These are phyloP conservation scores for Ustilago cynodontis DNA, from an alignment of 1,284 basidiomycete species.

Conservation along the genomic window DNA sequence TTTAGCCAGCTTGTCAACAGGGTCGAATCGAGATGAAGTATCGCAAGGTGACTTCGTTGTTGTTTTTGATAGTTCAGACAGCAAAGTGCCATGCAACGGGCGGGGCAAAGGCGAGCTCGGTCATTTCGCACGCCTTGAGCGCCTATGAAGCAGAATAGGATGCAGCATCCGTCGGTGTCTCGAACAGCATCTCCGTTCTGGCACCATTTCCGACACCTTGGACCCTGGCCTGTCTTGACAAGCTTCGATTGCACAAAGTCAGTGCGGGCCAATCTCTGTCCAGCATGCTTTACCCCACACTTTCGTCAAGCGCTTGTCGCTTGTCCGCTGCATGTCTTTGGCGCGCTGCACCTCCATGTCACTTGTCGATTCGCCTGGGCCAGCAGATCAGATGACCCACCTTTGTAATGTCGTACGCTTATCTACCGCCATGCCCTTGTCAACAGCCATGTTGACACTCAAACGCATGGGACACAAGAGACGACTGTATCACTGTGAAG, in stretches of 20 bases:
- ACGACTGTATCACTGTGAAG: neutral
- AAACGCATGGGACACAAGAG: neutral
- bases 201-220: conserved; percentile 1
- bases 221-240: conserved; percentile 2
- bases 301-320: conserved; percentile 15
- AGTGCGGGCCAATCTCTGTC: conserved; percentile 5
- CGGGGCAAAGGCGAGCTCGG: too few species aligned
- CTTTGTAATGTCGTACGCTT: neutral
- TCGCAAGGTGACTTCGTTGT: too few species aligned
- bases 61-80: too few species aligned
- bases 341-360: conserved; percentile 5
- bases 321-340: conserved; percentile 1
- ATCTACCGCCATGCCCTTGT: neutral
- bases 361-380: neutral
- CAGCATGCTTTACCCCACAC: conserved; percentile 7
- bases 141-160: neutral
- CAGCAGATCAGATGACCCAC: conserved; percentile 36
- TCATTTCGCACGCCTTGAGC: too few species aligned
- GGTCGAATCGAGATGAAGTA: too few species aligned
- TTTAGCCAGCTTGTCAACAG: neutral
- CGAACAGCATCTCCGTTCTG: conserved; percentile 15
- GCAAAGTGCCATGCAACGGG: too few species aligned
- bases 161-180: conserved; percentile 12
- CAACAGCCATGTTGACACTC: too few species aligned
- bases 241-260: conserved; percentile 1